phyloP scores from a whole-genome alignment of 164 flowering plant genomes.

The Magnolia changhungtana region DNA sequence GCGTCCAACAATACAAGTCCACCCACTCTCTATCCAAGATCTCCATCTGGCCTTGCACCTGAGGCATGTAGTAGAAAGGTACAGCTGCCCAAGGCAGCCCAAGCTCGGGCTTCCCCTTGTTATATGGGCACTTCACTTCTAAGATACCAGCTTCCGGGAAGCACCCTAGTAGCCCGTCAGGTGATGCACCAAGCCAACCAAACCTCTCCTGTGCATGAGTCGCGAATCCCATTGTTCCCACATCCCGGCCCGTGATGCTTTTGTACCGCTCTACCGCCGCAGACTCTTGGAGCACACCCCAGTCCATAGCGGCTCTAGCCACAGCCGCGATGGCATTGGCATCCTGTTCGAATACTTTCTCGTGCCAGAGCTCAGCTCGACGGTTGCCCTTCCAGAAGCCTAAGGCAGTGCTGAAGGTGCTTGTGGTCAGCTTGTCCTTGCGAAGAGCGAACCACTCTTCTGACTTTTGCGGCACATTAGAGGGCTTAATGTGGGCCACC shows the following conservation, averaged over 20 bases:
- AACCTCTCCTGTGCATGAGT: conserved; percentile 52
- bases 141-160: conserved; percentile 71
- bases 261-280: conserved; percentile 72
- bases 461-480: conserved; percentile 38
- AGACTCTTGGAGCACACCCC: conserved; percentile 85
- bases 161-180: conserved; percentile 82
- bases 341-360: conserved; percentile 66
- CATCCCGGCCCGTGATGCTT: conserved; percentile 83
- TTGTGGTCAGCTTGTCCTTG: conserved; percentile 79
- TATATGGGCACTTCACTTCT: conserved; percentile 96
- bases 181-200: conserved; percentile 94
- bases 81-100: conserved; percentile 77
- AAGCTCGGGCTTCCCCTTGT: conserved; percentile 86
- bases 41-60: conserved; percentile 98
- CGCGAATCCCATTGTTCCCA: conserved; percentile 72
- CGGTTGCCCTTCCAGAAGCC: conserved; percentile 94
- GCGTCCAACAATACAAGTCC: conserved; percentile 95
- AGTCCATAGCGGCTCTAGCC: conserved; percentile 63
- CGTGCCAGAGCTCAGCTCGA: conserved; percentile 83
- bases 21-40: conserved; percentile 89
- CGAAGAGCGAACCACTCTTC: conserved; percentile 95
- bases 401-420: conserved; percentile 91
- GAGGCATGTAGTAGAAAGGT: conserved; percentile 98
- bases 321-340: conserved; percentile 26
- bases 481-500: conserved; percentile 29